Evolutionary conservation across 176 grass and related monocot species (phyloP), one percentile per base, ranked within the genome.

Genomic region (Eragrostis curvula): DNA sequence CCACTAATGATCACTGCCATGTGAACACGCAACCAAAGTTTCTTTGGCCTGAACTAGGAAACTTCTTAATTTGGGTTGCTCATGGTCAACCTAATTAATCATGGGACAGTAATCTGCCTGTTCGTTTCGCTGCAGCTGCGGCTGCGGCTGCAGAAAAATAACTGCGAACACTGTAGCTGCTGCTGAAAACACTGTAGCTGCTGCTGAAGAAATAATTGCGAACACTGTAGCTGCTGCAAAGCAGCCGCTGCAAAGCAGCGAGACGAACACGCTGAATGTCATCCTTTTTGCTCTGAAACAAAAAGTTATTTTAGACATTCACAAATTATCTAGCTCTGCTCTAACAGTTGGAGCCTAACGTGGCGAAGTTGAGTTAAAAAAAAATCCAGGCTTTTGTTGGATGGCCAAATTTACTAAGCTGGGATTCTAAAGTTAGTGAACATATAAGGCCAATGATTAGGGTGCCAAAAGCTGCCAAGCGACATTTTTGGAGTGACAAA

Each of bases 11-110:
- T 12, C 21, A 5, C 21, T 27, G 42, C 43, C 12, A 16, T 70
- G 43, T 15, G 24, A 28, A 25, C 68, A 60, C 27, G 57, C 57
- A n/a, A 23, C 29, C 50, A 21, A 79, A 39, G 27, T 58, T 58
- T 41, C 39, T 70, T 20, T 18, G 49, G 23, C 39, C 39, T 52
- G 65, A 16, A 46, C n/a, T 58, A 58, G 15, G n/a, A n/a, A n/a
- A n/a, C n/a, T n/a, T n/a, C 14, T 58, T 41, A 70, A 60, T 45
- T 57, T 48, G 29, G 10, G 42, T 82, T 71, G 10, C 15, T 21
- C 79, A 70, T 59, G 50, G 23, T 27, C 28, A 57, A 57, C 39
- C 21, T n/a, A n/a, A 81, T 59, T 18, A 59, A 30, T n/a, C n/a
- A 68, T 28, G 53, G 32, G 17, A 30, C 39, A 68, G 53, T 42